Base-by-base conservation (phyloP, 305 asterid species). In the Solanum hybrid region DNA sequence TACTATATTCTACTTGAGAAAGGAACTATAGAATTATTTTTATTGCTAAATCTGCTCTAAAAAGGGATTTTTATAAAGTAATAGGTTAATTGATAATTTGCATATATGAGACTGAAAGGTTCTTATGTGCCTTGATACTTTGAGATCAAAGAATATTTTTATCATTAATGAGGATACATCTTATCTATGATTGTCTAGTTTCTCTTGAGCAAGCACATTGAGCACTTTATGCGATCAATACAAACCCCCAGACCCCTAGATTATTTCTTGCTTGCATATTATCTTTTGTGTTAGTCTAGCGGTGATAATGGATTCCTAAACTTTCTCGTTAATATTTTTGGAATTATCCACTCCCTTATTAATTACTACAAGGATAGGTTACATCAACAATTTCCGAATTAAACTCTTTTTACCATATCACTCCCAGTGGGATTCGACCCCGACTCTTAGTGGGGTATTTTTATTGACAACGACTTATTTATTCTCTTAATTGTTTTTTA, bases 261-360 rank as follows among this genome's bases (percentile, higher is more conserved):
- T 51, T 17, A 17, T 17, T 17, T 51, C n/a, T 51, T 51, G 22
- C 22, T 6, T 51, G 22, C 17, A 15, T 51, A 5, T 3, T 17
- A 7, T 15, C 2, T 6, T 51, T 17, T 17, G 45, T 51, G 17
- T 51, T 17, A 14, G 64, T 51, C 9, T 51, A 15, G 17, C 6
- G 9, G 66, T 51, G 22, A 6, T 3, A 15, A 6, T 51, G 9
- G 22, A 17, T 17, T 15, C 10, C 19, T 15, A 51, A 51, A 6
- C 8, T 6, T 17, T 51, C 17, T 15, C n/a, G 0, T 15, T 51
- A 15, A 51, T 0, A 0, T 51, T 51, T 6, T 6, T 51, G 2
- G 66, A 51, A 17, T 51, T 17, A 2, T 51, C 9, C 66, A 17
- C 8, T 15, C n/a, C n/a, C 0, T 51, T 51, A 5, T 6, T 51